phyloP scores from a whole-genome alignment of 2,329 filamentous ascomycete species.

The Penicillium sp. region DNA sequence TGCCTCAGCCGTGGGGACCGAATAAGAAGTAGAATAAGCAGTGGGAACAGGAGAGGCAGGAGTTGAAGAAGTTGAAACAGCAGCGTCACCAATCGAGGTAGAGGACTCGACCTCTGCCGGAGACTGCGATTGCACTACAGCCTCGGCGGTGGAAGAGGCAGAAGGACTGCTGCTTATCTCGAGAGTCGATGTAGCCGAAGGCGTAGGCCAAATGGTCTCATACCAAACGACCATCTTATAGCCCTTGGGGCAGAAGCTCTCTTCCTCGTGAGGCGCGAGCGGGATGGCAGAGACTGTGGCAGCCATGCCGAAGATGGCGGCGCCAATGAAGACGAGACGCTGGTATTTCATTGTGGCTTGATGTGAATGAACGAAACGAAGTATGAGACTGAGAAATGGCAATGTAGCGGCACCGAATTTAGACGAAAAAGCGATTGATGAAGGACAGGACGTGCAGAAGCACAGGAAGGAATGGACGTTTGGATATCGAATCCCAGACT shows the following conservation, averaged over 20 bases:
- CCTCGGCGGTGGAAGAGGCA: constrained; percentile 1
- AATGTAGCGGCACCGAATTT: not conserved
- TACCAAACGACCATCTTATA: constrained; percentile 30
- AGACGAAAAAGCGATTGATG: not conserved
- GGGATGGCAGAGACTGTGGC: constrained; percentile 27
- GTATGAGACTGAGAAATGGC: not conserved
- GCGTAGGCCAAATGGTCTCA: constrained; percentile 24
- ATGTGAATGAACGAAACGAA: constrained; percentile 3
- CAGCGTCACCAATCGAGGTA: constrained; percentile 1
- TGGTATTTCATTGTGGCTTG: constrained; percentile 28
- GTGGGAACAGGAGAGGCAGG: not conserved
- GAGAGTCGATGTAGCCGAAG: constrained; percentile 10
- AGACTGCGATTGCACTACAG: constrained; percentile 1
- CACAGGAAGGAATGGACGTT: constrained; percentile 29
- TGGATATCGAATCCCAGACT: constrained; percentile 27
- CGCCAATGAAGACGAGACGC: constrained; percentile 19
- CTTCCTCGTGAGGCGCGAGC: constrained; percentile 12
- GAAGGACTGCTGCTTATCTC: constrained; percentile 16
- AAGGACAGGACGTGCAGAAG: constrained; percentile 1
- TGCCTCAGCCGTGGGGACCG: not conserved
- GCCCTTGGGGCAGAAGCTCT: constrained; percentile 26
- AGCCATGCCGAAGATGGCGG: constrained; percentile 25
- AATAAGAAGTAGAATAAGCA: constrained; percentile 3
- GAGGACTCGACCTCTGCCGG: constrained; percentile 3
- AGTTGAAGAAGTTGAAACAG: not conserved